Conservation (phyloP, 2,329 filamentous ascomycete species). For the Thelonectria rubi region DNA sequence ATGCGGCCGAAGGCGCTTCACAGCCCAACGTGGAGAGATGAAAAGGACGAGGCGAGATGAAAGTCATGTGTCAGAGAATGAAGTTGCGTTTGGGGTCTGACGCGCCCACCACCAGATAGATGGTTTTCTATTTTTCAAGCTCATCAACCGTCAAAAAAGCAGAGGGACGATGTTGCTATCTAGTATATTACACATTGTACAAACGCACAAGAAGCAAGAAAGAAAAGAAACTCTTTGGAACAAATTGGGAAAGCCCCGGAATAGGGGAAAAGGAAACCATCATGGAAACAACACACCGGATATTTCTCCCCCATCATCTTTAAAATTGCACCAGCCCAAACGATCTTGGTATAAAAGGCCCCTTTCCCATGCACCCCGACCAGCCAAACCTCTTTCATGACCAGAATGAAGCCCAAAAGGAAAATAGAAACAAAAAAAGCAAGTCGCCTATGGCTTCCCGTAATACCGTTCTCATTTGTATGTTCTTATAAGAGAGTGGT, state of each 20-base stretch:
- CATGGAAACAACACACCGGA: slow-evolving; percentile 1
- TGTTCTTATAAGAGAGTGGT: slow-evolving; percentile 11
- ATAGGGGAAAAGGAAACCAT: background rate
- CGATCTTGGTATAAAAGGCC: background rate
- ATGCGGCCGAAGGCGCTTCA: background rate
- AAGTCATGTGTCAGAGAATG: background rate
- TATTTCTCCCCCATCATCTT: slow-evolving; percentile 14
- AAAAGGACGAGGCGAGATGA: background rate
- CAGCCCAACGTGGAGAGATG: background rate
- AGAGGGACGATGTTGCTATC: slow-evolving; percentile 19
- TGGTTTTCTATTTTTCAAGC: slow-evolving; percentile 16
- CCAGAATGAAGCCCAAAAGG: too few species aligned
- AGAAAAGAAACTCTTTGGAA: slow-evolving; percentile 15
- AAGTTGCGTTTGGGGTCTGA: background rate
- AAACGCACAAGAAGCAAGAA: slow-evolving; percentile 20
- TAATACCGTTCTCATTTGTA: slow-evolving; percentile 6
- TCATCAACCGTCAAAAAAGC: slow-evolving; percentile 20
- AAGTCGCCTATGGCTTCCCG: slow-evolving; percentile 11
- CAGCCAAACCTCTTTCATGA: background rate
- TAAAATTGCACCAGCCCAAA: slow-evolving; percentile 8
- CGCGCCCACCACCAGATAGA: background rate
- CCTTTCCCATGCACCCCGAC: background rate
- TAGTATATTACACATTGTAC: slow-evolving; percentile 36
- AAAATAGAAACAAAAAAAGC: background rate
- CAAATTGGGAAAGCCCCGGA: background rate